Percentiles rank a stretch among this genome's conserved stretches.
phyloP scores from a whole-genome alignment of 2,329 filamentous ascomycete species.

The Botrytis aclada region DNA sequence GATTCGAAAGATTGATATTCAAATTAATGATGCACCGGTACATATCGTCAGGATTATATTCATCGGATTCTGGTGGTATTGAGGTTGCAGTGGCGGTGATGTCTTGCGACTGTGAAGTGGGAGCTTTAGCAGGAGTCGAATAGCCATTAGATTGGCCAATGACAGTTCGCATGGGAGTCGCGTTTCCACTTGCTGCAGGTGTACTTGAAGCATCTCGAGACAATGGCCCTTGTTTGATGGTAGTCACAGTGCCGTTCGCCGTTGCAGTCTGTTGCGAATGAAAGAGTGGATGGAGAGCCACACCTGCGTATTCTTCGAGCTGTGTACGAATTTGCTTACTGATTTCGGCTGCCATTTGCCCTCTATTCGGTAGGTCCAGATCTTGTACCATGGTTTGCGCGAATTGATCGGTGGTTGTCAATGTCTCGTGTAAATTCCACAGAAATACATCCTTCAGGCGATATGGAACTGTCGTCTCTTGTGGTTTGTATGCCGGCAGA shows the following conservation, averaged over 20 bases:
- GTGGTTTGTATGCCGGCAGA: slow-evolving; percentile 73
- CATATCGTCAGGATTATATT: slow-evolving; percentile 86
- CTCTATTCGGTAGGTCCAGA: slow-evolving; percentile 79
- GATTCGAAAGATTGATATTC: slow-evolving; percentile 87
- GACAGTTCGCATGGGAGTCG: slow-evolving; percentile 56
- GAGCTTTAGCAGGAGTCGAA: slow-evolving; percentile 48
- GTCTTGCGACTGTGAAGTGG: slow-evolving; percentile 42
- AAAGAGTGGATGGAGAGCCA: slow-evolving; percentile 90
- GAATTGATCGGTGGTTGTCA: slow-evolving; percentile 94
- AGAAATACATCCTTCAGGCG: slow-evolving; percentile 92
- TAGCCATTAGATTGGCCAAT: slow-evolving; percentile 41
- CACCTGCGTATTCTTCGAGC: slow-evolving; percentile 91
- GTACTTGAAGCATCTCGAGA: slow-evolving; percentile 43
- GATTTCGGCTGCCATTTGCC: slow-evolving; percentile 70
- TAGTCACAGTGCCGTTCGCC: slow-evolving; percentile 37
- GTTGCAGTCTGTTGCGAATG: slow-evolving; percentile 51
- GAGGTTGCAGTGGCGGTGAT: slow-evolving; percentile 69
- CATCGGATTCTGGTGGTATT: slow-evolving; percentile 62
- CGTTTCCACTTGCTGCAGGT: slow-evolving; percentile 49
- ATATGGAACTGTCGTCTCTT: slow-evolving; percentile 78
- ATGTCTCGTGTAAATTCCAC: slow-evolving; percentile 94
- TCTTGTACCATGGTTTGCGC: slow-evolving; percentile 89
- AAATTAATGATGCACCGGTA: slow-evolving; percentile 91
- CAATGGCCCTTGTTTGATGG: slow-evolving; percentile 31
- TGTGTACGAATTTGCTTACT: slow-evolving; percentile 93